Evolutionary conservation across 768 basidiomycete genomes (phyloP).

Genomic region (Termitomyces titanicus): DNA sequence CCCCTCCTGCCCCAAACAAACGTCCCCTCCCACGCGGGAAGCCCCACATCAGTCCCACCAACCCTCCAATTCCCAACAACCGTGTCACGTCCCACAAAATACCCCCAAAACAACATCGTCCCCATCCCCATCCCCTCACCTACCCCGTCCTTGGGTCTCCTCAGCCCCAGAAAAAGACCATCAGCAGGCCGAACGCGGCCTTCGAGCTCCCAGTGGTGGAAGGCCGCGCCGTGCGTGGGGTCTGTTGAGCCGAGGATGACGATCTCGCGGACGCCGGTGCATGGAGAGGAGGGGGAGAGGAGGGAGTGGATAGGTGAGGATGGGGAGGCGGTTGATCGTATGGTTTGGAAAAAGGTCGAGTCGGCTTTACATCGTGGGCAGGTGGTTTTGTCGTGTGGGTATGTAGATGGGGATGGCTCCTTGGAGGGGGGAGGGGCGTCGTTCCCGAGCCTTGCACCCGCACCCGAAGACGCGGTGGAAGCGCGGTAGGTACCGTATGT

Average conservation of each 20-base stretch:
- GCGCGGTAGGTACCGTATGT: background rate
- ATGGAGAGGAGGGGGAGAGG: too few species aligned
- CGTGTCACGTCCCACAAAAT: conserved; percentile 58
- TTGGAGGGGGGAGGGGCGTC: background rate
- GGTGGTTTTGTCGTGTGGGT: background rate
- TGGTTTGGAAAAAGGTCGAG: background rate
- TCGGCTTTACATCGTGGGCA: conserved; percentile 3
- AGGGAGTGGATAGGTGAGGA: too few species aligned
- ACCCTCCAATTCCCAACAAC: conserved; percentile 75
- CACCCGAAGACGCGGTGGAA: conserved; percentile 9
- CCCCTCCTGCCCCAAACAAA: conserved; percentile 56
- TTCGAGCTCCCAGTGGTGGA: conserved; percentile 3
- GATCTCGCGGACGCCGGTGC: conserved; percentile 61
- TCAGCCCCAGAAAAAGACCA: conserved; percentile 2
- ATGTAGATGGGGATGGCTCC: too few species aligned
- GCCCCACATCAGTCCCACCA: conserved; percentile 37
- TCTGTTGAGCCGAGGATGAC: conserved; percentile 63
- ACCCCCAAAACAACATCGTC: conserved; percentile 60
- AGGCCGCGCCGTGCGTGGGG: background rate
- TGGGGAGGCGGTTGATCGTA: too few species aligned
- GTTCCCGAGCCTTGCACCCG: conserved; percentile 4
- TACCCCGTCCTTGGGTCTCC: background rate
- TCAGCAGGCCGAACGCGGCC: conserved; percentile 8
- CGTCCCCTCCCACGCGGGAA: conserved; percentile 59
- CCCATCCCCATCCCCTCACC: background rate